phyloP scores from a whole-genome alignment of 1,284 basidiomycete species.

The Cronartium quercuum region DNA sequence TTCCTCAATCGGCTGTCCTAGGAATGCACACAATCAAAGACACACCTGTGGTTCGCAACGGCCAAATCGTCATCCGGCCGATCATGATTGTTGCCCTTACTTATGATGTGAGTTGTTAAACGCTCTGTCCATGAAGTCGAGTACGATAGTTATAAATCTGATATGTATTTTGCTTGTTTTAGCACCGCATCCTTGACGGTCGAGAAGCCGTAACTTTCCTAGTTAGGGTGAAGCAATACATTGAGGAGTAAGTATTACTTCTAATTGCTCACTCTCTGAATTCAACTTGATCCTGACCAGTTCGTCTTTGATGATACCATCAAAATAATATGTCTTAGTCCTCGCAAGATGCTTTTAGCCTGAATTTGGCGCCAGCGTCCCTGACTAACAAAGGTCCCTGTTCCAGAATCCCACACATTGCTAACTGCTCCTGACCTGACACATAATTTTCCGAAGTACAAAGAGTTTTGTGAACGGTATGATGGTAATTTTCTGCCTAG shows the following conservation, averaged over 20 bases:
- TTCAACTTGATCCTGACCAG: not conserved
- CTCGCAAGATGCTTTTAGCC: conserved; percentile 3
- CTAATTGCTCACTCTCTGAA: not conserved
- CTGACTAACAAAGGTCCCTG: no score
- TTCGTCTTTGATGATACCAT: not conserved
- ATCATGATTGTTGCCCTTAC: conserved; percentile 69
- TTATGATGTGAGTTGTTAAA: conserved; percentile 22
- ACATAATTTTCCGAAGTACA: no score
- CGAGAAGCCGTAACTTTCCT: conserved; percentile 97
- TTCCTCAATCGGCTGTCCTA: conserved; percentile 85
- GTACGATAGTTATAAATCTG: not conserved
- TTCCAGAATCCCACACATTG: no score
- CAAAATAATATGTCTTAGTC: not conserved
- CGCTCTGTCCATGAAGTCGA: not conserved
- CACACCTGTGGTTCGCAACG: conserved; percentile 82
- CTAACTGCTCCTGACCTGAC: no score
- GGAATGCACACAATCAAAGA: conserved; percentile 98
- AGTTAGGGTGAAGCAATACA: conserved; percentile 58
- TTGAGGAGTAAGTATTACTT: conserved; percentile 43
- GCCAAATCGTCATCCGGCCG: conserved; percentile 88
- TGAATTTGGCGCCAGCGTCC: not conserved
- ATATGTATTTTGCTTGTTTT: not conserved
- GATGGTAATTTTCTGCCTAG: no score
- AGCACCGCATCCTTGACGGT: conserved; percentile 92
- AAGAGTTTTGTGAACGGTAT: no score